These are phyloP conservation scores for Dryadomyces quercivorus DNA, from an alignment of 2,329 filamentous ascomycete genomes.

Conservation along the genomic window DNA sequence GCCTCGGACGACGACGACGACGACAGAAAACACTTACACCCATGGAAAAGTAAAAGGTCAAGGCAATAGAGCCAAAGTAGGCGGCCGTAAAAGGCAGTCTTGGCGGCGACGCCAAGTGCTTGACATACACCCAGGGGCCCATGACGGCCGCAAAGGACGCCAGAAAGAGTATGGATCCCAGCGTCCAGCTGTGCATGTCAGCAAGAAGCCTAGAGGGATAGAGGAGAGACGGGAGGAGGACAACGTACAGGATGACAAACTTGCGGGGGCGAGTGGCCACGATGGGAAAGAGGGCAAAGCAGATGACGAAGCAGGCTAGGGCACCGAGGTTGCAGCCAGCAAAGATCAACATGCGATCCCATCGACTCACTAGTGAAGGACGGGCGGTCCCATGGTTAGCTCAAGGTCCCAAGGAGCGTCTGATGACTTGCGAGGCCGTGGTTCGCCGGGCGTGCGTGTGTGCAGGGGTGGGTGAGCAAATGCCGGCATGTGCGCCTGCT, in stretches of 20 bases:
- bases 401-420: background rate
- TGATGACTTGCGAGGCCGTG: slow-evolving; percentile 15
- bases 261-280: slow-evolving; percentile 74
- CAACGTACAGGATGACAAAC: slow-evolving; percentile 91
- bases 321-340: slow-evolving; percentile 82
- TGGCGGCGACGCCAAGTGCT: slow-evolving; percentile 73
- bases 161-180: slow-evolving; percentile 83
- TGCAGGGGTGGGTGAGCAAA: background rate
- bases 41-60: slow-evolving; percentile 86
- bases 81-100: slow-evolving; percentile 85
- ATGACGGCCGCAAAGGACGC: slow-evolving; percentile 89
- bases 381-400: slow-evolving; percentile 14
- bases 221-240: slow-evolving; percentile 3
- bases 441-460: background rate
- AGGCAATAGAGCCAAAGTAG: slow-evolving; percentile 83
- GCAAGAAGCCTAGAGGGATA: background rate
- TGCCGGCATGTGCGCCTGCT: too few relatives aligned
- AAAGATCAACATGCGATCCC: slow-evolving; percentile 92
- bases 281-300: slow-evolving; percentile 80
- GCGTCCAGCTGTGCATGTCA: slow-evolving; percentile 62
- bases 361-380: slow-evolving; percentile 67
- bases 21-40: slow-evolving; percentile 44
- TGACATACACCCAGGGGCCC: slow-evolving; percentile 72
- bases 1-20: background rate
- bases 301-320: slow-evolving; percentile 82